A percentile compares a stretch with the other conserved stretches of the same genome.
These are phyloP conservation scores for Dioscorea cayenensis DNA, from an alignment of 116 monocot genomes.

Conservation along the genomic window DNA sequence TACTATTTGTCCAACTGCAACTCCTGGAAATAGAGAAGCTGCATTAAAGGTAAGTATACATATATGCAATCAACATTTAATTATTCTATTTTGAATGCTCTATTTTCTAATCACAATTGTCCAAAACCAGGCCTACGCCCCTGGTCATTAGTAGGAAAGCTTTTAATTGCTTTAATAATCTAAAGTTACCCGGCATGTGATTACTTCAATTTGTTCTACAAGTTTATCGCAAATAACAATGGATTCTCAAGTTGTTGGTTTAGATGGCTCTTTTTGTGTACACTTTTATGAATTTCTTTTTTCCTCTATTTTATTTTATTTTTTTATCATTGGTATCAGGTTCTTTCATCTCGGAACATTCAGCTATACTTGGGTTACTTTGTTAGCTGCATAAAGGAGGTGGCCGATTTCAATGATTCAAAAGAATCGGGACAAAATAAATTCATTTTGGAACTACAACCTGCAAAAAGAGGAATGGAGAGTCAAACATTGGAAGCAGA, in stretches of 20 bases:
- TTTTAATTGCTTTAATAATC: background rate
- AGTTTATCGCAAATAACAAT: too few species aligned
- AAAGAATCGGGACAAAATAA: constrained; percentile 12
- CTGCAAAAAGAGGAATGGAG: constrained; percentile 66
- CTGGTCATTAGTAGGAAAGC: background rate
- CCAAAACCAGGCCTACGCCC: background rate
- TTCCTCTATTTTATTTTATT: too few species aligned
- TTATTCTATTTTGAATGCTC: too few species aligned
- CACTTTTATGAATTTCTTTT: background rate
- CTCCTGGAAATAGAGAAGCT: constrained; percentile 89
- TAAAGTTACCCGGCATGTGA: background rate
- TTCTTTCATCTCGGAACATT: constrained; percentile 71
- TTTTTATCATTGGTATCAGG: constrained; percentile 19
- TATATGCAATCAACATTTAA: background rate
- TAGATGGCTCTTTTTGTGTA: background rate
- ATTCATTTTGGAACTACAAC: constrained; percentile 76
- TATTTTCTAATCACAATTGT: too few species aligned
- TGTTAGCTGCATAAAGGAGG: constrained; percentile 64
- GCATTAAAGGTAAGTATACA: constrained; percentile 63
- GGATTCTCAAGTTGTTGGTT: background rate
- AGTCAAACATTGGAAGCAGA: constrained; percentile 65
- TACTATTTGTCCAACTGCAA: constrained; percentile 72
- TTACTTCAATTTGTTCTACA: background rate
- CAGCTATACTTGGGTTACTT: constrained; percentile 79
- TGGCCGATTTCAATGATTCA: constrained; percentile 22